These are phyloP conservation scores for Cordyceps javanica DNA, from an alignment of 2,329 filamentous ascomycete genomes.

Conservation along the genomic window DNA sequence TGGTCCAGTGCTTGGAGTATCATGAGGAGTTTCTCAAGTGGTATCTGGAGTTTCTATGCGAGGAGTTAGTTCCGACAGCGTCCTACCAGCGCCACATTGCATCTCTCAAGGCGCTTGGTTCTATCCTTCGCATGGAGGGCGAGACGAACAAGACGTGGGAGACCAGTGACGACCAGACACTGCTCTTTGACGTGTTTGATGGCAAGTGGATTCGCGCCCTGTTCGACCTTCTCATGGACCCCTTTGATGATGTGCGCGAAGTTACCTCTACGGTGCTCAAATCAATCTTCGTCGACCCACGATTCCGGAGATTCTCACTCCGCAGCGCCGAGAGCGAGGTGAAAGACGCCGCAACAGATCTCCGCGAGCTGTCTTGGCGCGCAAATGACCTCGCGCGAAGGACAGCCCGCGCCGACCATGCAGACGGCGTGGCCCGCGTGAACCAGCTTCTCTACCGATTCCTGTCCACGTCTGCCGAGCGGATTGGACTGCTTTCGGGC, in stretches of 20 bases:
- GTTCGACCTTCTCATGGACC: constrained; percentile 76
- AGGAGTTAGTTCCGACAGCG: constrained; percentile 70
- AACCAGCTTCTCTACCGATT: constrained; percentile 64
- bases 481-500: constrained; percentile 45
- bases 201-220: constrained; percentile 55
- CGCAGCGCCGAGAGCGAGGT: neutral
- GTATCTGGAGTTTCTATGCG: constrained; percentile 66
- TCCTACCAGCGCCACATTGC: constrained; percentile 89
- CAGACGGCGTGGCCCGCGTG: constrained; percentile 78
- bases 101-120: constrained; percentile 62
- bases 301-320: constrained; percentile 20
- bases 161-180: constrained; percentile 31
- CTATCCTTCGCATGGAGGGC: constrained; percentile 64
- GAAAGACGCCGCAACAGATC: constrained; percentile 22
- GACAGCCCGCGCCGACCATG: constrained; percentile 84
- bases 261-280: constrained; percentile 44
- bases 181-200: constrained; percentile 39
- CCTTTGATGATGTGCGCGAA: constrained; percentile 85
- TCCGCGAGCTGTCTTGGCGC: constrained; percentile 42
- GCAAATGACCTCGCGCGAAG: constrained; percentile 54
- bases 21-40: constrained; percentile 64
- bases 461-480: constrained; percentile 36
- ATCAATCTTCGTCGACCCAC: constrained; percentile 38
- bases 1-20: constrained; percentile 35
- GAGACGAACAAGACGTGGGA: constrained; percentile 41